Evolutionary conservation across 768 basidiomycete species (phyloP), one percentile per base, ranked within the genome.

Genomic region (Mycena alexandri): DNA sequence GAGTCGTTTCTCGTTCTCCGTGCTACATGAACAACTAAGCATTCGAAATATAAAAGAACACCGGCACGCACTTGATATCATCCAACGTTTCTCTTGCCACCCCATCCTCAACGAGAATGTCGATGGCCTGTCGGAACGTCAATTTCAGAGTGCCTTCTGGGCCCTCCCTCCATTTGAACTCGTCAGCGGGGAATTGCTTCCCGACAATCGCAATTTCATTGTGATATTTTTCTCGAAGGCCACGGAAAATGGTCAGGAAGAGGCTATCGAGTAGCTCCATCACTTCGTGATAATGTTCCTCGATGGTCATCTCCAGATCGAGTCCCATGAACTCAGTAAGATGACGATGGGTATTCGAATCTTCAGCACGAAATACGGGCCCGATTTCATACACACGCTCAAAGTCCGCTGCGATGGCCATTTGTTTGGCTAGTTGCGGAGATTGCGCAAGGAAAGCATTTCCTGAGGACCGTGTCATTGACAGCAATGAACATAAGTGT

Each of bases 231-330:
- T 91, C 86, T 71, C 88, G 87, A 57, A 99, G 85, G 10, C 91
- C 92, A 63, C 84, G 84, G 89, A 99, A 99, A 74, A 99, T 93
- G 75, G 85, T 81, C 71, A 94, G 84, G 77, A 99, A 89, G 77
- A 99, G 85, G 50, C 85, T 86, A 77, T 99, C 98, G 65, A 99
- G 87, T 24, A 95, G 80, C 73, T 98, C 95, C 84, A 99, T 85
- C 41, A 96, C 96, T 80, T 99, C 98, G 80, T 99, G 96, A 76
- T 99, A 99, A 78, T 99, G 96, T 78, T 98, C 96, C 78, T 99
- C 96, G 72, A 99, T 95, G 5, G 90, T 86, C 98, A 99, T 99
- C 80, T 99, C 98, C 71, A 99, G 86, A 93, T 99, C 98, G 72
- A 99, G 91, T 33, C 98, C 98, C 71, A 95, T 93, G 80, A 98